These are phyloP conservation scores for Aspergillus ellipticus DNA, from an alignment of 495 filamentous ascomycete genomes.

Conservation along the genomic window DNA sequence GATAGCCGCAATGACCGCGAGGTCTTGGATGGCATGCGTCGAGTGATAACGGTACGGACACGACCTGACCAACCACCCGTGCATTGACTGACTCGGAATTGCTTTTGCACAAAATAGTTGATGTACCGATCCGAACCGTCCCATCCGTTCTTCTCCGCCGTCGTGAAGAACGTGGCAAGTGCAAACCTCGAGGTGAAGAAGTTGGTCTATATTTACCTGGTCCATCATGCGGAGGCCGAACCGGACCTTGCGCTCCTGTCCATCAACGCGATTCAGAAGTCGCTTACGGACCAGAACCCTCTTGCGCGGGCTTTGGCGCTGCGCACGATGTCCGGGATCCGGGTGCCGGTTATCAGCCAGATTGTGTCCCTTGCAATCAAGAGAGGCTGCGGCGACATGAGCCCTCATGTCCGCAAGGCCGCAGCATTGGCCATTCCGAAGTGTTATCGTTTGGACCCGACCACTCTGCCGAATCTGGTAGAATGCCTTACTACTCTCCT, in stretches of 20 bases:
- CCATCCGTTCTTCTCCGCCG: slow-evolving; percentile 83
- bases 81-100: slow-evolving; percentile 20
- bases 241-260: slow-evolving; percentile 92
- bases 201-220: slow-evolving; percentile 94
- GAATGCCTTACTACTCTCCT: slow-evolving; percentile 75
- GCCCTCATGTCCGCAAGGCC: slow-evolving; percentile 84
- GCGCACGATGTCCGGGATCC: slow-evolving; percentile 90
- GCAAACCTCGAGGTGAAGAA: slow-evolving; percentile 93
- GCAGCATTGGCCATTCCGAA: slow-evolving; percentile 96
- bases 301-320: slow-evolving; percentile 88
- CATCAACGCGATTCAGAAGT: slow-evolving; percentile 98
- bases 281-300: slow-evolving; percentile 85
- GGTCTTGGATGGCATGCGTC: slow-evolving; percentile 84
- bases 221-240: slow-evolving; percentile 91
- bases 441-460: slow-evolving; percentile 90
- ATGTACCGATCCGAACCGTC: slow-evolving; percentile 85
- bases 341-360: slow-evolving; percentile 96
- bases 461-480: slow-evolving; percentile 73
- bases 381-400: slow-evolving; percentile 89
- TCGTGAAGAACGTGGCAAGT: slow-evolving; percentile 94
- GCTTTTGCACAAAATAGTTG: slow-evolving; percentile 53
- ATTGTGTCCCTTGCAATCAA: slow-evolving; percentile 97
- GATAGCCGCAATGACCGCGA: slow-evolving; percentile 93
- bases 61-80: neutral
- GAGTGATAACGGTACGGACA: slow-evolving; percentile 74